Evolutionary conservation across 176 grass and related monocot species (phyloP).

Genomic region (Pontederia paniculata): DNA sequence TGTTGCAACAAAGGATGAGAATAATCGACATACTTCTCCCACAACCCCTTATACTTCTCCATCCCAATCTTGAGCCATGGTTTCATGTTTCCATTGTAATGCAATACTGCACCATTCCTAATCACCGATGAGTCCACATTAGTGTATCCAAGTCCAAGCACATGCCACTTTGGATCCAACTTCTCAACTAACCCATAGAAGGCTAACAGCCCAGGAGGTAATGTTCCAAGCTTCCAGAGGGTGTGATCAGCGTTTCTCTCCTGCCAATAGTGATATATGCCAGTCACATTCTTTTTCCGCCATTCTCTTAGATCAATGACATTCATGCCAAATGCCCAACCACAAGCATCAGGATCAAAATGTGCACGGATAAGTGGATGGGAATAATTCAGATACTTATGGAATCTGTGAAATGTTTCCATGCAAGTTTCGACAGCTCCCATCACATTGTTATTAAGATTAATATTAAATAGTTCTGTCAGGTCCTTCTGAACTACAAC

Average conservation of each 20-base stretch:
- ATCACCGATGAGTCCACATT: slow-evolving; percentile 56
- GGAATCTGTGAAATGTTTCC: slow-evolving; percentile 99
- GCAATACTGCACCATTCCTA: slow-evolving; percentile 91
- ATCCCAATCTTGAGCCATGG: slow-evolving; percentile 99
- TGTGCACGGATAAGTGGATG: slow-evolving; percentile 88
- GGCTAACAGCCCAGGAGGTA: slow-evolving; percentile 85
- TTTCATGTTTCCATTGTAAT: slow-evolving; percentile 99
- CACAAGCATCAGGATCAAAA: slow-evolving; percentile 98
- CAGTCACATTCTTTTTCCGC: slow-evolving; percentile 91
- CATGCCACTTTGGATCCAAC: slow-evolving; percentile 88
- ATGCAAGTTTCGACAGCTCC: slow-evolving; percentile 98
- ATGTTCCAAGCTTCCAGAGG: slow-evolving; percentile 92
- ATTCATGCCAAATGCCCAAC: slow-evolving; percentile 99
- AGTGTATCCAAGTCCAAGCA: slow-evolving; percentile 89
- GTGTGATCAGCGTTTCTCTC: slow-evolving; percentile 89
- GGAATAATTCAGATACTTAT: slow-evolving; percentile 96
- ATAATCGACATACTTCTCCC: slow-evolving; percentile 96
- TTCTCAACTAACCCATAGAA: slow-evolving; percentile 90
- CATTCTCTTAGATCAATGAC: slow-evolving; percentile 84
- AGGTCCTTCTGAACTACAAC: slow-evolving; percentile 83
- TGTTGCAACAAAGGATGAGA: slow-evolving; percentile 81
- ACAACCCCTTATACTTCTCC: slow-evolving; percentile 93
- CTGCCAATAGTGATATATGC: slow-evolving; percentile 99
- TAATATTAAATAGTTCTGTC: slow-evolving; percentile 59
- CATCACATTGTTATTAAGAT: slow-evolving; percentile 95